phyloP scores from a whole-genome alignment of 73 alveolate genomes.

The Urostyla sp. region DNA sequence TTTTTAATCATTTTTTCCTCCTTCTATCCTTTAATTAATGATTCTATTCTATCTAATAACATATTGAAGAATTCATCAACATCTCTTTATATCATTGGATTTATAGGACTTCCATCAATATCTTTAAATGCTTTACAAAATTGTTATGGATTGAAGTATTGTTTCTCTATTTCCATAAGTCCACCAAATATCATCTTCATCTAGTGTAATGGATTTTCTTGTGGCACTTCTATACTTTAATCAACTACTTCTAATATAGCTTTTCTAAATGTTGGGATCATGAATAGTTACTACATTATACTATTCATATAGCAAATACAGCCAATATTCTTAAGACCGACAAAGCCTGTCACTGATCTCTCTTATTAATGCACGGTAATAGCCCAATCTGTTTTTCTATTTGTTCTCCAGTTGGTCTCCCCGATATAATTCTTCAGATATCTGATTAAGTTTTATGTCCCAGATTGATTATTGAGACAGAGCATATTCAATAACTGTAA shows the following conservation, averaged over 20 bases:
- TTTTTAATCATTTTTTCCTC: conserved; percentile 78
- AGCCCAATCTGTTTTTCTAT: conserved; percentile 73
- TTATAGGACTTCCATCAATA: conserved; percentile 81
- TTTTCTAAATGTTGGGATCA: conserved; percentile 85
- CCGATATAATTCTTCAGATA: conserved; percentile 55
- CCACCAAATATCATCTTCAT: conserved; percentile 88
- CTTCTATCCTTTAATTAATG: conserved; percentile 79
- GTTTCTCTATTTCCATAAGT: conserved; percentile 82
- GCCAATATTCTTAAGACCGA: conserved; percentile 93
- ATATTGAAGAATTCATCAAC: conserved; percentile 93
- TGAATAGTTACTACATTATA: conserved; percentile 88
- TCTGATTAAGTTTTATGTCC: conserved; percentile 14
- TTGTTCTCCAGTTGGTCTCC: conserved; percentile 82
- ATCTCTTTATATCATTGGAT: conserved; percentile 89
- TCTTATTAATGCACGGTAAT: conserved; percentile 67
- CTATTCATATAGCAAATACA: conserved; percentile 97
- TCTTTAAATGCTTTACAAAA: conserved; percentile 83
- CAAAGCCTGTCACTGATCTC: conserved; percentile 83
- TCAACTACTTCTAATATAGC: conserved; percentile 63
- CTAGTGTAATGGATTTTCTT: conserved; percentile 84
- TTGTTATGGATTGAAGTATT: conserved; percentile 85
- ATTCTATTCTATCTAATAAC: conserved; percentile 90
- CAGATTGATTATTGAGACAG: conserved; percentile 9
- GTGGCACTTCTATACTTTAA: conserved; percentile 48
- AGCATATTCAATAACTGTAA: conserved; percentile 50